A percentile compares a stretch with the other conserved stretches of the same genome.
These are phyloP conservation scores for Panicum virgatum DNA, from an alignment of 202 grass and related monocot genomes.

Conservation along the genomic window DNA sequence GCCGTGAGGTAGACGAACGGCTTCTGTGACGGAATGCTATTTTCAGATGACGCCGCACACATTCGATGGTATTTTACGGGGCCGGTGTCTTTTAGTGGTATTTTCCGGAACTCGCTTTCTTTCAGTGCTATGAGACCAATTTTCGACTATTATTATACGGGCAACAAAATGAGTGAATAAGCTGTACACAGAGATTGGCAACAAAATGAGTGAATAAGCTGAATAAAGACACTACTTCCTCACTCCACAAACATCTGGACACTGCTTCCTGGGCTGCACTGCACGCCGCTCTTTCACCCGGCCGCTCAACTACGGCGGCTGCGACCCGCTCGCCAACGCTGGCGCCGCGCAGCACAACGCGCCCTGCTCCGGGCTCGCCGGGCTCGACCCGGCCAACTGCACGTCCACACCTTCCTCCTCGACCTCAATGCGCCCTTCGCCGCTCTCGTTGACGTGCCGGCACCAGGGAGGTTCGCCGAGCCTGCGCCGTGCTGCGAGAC, in stretches of 20 bases:
- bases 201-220: not conserved
- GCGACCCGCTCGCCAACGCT: conserved; percentile 48
- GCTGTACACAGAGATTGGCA: too few relatives aligned
- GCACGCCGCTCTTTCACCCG: conserved; percentile 73
- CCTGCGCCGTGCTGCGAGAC: conserved; percentile 73
- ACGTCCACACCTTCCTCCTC: conserved; percentile 65
- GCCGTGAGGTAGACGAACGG: too few relatives aligned
- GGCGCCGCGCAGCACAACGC: conserved; percentile 61
- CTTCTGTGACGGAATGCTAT: too few relatives aligned
- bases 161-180: too few relatives aligned
- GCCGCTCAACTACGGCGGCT: conserved; percentile 49
- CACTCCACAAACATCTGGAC: conserved; percentile 4
- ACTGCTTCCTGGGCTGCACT: too few relatives aligned
- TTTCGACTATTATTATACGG: not conserved
- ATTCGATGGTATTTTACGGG: too few relatives aligned
- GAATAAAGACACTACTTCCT: not conserved
- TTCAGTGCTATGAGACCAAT: too few relatives aligned
- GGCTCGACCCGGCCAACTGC: conserved; percentile 47
- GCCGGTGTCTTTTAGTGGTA: too few relatives aligned
- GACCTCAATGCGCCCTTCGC: conserved; percentile 63
- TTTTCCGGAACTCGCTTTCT: too few relatives aligned
- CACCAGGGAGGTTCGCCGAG: conserved; percentile 12
- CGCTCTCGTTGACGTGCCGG: not conserved
- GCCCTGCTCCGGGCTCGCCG: conserved; percentile 37
- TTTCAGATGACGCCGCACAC: too few relatives aligned